These are phyloP conservation scores for Elasticomyces elasticus DNA, from an alignment of 495 filamentous ascomycete genomes.

Conservation along the genomic window DNA sequence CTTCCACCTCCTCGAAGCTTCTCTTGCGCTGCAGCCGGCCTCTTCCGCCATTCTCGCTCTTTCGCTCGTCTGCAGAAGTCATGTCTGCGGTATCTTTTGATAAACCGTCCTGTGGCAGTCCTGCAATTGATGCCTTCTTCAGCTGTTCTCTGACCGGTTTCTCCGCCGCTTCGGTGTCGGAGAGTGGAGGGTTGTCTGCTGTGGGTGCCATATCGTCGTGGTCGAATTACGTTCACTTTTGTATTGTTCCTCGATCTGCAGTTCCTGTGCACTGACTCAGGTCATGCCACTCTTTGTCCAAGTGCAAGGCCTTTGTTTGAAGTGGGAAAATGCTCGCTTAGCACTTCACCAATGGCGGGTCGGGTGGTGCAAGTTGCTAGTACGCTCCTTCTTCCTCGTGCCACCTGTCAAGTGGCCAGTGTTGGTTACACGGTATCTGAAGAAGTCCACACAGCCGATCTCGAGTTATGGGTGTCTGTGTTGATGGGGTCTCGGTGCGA, in stretches of 20 bases:
- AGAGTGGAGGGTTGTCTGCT: constrained; percentile 1
- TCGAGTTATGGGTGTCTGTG: too few species aligned
- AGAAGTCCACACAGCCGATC: too few species aligned
- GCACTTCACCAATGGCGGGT: too few species aligned
- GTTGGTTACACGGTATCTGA: too few species aligned
- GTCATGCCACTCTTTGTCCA: background rate
- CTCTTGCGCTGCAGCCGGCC: constrained; percentile 40
- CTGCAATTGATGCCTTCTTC: constrained; percentile 49
- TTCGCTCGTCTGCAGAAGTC: background rate
- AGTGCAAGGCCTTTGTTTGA: too few species aligned
- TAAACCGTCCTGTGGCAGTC: constrained; percentile 19
- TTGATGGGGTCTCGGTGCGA: too few species aligned
- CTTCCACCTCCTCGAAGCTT: constrained; percentile 44
- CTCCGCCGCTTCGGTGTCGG: constrained; percentile 27
- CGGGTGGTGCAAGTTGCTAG: too few species aligned
- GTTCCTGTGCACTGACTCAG: background rate
- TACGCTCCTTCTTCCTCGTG: too few species aligned
- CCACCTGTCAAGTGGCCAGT: too few species aligned
- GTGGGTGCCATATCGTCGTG: background rate
- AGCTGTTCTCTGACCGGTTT: constrained; percentile 52
- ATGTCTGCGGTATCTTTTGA: constrained; percentile 12
- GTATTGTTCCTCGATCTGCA: background rate
- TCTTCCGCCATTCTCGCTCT: background rate
- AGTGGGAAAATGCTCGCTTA: too few species aligned
- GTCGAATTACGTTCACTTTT: background rate